Evolutionary conservation across 2,329 filamentous ascomycete genomes (phyloP), one percentile per base, ranked within the genome.

Genomic region (Metarhizium guizhouense): DNA sequence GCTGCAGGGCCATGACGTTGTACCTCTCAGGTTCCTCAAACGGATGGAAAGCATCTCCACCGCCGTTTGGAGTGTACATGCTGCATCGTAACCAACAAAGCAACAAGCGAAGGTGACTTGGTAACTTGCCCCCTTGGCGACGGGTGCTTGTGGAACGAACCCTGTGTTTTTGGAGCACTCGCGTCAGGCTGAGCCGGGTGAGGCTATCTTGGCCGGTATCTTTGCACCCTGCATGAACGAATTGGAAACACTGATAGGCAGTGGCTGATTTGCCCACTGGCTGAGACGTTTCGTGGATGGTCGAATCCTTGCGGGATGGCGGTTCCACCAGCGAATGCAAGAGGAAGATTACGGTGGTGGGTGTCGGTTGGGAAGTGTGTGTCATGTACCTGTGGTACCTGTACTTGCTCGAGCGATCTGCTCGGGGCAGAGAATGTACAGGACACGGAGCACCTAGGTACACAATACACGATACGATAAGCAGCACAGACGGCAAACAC

Each of bases 281-380:
- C 54, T 47, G 30, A 42, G 30, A 32, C 29, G 48, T 6, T 47
- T 40, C 53, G 25, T 40, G 45, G 30, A 54, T 42, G 6, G 30
- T 7, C 34, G n/a, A 45, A 42, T 32, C 36, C 38, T n/a, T 50
- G 48, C 25, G 25, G 8, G 32, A 55, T 34, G 13, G 49, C 43
- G 54, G 50, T n/a, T 55, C 47, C 53, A 45, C 29, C 18, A 14
- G 8, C 20, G 25, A 49, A 25, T n/a, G 36, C 25, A 25, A 51
- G 30, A 51, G 8, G 29, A 51, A 47, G 53, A 51, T n/a, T 30
- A 40, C 38, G 48, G 29, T n/a, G 25, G 38, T 30, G 34, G n/a
- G 30, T 47, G 38, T 47, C 51, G 53, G 36, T 38, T 42, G 52
- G 40, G 36, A 54, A 45, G 16, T n/a, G 32, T 51, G 55, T 52